A percentile compares a stretch with the other conserved stretches of the same genome.
Evolutionary conservation across 2,329 filamentous ascomycete species (phyloP).

Genomic region (Nemania serpens): DNA sequence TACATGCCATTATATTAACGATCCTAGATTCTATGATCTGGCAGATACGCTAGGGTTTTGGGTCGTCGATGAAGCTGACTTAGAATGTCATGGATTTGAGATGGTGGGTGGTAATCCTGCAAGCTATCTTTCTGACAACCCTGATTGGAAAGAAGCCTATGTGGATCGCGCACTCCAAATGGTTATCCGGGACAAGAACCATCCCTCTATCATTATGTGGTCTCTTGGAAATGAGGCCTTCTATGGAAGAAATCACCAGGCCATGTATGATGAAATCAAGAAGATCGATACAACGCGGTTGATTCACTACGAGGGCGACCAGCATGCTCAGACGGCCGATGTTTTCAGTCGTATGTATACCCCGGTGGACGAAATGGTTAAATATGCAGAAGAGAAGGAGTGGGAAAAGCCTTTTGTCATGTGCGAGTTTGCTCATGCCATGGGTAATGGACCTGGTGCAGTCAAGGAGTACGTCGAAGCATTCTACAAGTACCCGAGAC

Average conservation of each 20-base stretch:
- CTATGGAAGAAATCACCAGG: slow-evolving; percentile 68
- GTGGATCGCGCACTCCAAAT: slow-evolving; percentile 69
- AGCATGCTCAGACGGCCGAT: slow-evolving; percentile 61
- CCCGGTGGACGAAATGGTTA: slow-evolving; percentile 50
- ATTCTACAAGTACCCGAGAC: slow-evolving; percentile 61
- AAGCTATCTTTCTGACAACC: slow-evolving; percentile 63
- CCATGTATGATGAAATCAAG: slow-evolving; percentile 69
- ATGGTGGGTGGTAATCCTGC: slow-evolving; percentile 48
- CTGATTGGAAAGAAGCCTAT: slow-evolving; percentile 66
- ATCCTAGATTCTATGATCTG: slow-evolving; percentile 63
- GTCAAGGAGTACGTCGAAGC: slow-evolving; percentile 69
- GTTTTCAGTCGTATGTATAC: slow-evolving; percentile 71
- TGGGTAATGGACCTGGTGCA: slow-evolving; percentile 74
- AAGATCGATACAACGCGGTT: slow-evolving; percentile 59
- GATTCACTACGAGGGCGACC: slow-evolving; percentile 70
- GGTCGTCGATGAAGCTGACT: slow-evolving; percentile 63
- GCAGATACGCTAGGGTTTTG: slow-evolving; percentile 68
- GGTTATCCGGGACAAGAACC: slow-evolving; percentile 63
- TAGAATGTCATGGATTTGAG: slow-evolving; percentile 59
- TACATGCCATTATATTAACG: slow-evolving; percentile 69
- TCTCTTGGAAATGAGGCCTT: slow-evolving; percentile 74
- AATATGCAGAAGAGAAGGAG: slow-evolving; percentile 47
- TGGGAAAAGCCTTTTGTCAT: slow-evolving; percentile 62
- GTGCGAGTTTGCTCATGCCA: slow-evolving; percentile 63
- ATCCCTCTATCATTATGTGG: slow-evolving; percentile 71